Conservation (phyloP, 208 protist species). For the Jaenimonas drosophilae region DNA sequence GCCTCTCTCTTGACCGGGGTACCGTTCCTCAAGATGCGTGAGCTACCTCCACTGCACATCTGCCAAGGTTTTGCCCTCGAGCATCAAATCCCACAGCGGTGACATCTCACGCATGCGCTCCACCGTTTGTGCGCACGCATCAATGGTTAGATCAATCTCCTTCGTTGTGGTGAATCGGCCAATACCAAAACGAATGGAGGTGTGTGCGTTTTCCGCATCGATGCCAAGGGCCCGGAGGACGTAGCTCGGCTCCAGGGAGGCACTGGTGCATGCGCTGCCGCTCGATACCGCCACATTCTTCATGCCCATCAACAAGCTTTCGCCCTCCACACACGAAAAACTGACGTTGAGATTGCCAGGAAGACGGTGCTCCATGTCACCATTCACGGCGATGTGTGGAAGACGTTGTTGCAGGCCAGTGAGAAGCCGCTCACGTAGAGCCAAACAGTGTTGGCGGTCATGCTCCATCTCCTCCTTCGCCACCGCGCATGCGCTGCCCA, state of each 20-base stretch:
- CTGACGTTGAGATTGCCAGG: constrained; percentile 97
- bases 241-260: constrained; percentile 98
- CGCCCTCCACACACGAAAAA: constrained; percentile 99
- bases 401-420: constrained; percentile 77
- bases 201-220: constrained; percentile 97
- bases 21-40: no score
- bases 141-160: constrained; percentile 90
- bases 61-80: constrained; percentile 93
- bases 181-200: constrained; percentile 98
- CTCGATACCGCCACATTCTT: constrained; percentile 94
- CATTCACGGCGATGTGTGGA: constrained; percentile 91
- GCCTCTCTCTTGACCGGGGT: no score
- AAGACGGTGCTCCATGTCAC: constrained; percentile 87
- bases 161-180: constrained; percentile 97
- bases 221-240: constrained; percentile 98
- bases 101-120: constrained; percentile 95
- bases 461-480: constrained; percentile 91
- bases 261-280: constrained; percentile 98
- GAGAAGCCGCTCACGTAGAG: constrained; percentile 79
- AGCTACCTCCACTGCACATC: constrained; percentile 81
- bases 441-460: constrained; percentile 79
- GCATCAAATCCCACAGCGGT: constrained; percentile 98
- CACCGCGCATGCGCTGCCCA: constrained; percentile 90
- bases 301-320: constrained; percentile 97
- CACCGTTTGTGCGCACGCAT: constrained; percentile 87